Base-by-base conservation (phyloP, 2,329 filamentous ascomycete genomes). In the Corynespora cassiicola region DNA sequence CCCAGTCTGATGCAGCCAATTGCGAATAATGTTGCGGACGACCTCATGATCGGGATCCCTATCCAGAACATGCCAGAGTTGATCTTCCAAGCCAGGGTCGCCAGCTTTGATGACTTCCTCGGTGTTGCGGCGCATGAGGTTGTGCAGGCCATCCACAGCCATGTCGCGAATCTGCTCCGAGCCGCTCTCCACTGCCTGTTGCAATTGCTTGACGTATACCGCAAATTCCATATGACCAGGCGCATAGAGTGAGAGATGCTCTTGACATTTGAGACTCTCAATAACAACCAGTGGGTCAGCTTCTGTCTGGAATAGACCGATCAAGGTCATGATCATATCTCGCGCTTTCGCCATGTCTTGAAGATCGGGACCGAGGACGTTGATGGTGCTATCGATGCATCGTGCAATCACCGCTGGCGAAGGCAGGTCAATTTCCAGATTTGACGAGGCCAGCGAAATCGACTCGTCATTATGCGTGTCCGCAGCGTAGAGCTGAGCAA, bases 301-400 rank as follows among this genome's bases (percentile, higher is more conserved):
- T 56, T 95, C 88, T 31, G 86, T 76, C 47, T 88, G 84, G 57
- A 97, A 94, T 50, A 95, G 86, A 3, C 82, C 79, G 3, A 97
- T 85, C 7, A 99, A 77, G 0, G 86, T 94, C 45, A 97, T 79
- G 33, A 97, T 94, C 36, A 99, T 79, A 61, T 96, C 91, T 51
- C 94, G 79, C n/a, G 90, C 88, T 69, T 95, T 96, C 3, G 83
- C 84, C 50, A 94, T 84, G 58, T 97, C 94, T 67, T 97, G 94
- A 15, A 99, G 74, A 69, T 99, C 95, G 1, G 94, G 94, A 0
- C 94, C 94, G 8, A 99, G 79, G 7, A 99, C 94, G 54, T 97
- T 97, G 71, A 99, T 90, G 16, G 96, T 78, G n/a, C 91, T 94
- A 68, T 97, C 91, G 19, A 96, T 85, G 54, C 90, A 95, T 54